These are phyloP conservation scores for Entomortierella parvispora DNA, from an alignment of 192 early-diverging fungal genomes.

Conservation along the genomic window DNA sequence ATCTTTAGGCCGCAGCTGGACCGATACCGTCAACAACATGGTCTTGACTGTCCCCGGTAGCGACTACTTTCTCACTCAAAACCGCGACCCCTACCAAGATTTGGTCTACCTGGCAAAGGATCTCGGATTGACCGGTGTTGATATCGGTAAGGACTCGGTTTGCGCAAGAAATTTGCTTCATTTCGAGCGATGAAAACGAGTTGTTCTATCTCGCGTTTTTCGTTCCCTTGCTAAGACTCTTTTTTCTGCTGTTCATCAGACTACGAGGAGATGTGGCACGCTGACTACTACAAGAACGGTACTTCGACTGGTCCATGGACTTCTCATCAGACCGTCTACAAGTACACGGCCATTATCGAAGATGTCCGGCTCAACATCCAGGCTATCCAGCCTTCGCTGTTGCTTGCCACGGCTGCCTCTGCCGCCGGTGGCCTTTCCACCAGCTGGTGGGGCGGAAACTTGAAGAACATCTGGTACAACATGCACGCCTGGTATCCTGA, in stretches of 20 bases:
- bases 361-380: conserved; percentile 44
- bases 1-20: conserved; percentile 33
- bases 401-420: conserved; percentile 36
- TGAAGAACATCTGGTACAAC: conserved; percentile 55
- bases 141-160: conserved; percentile 20
- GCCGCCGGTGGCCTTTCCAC: conserved; percentile 51
- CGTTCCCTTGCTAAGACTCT: background rate
- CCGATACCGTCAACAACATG: conserved; percentile 26
- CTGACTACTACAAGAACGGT: conserved; percentile 45
- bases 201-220: background rate
- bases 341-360: conserved; percentile 44
- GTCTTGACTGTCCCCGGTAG: conserved; percentile 28
- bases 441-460: conserved; percentile 52
- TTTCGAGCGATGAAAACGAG: background rate
- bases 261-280: conserved; percentile 54
- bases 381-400: conserved; percentile 25
- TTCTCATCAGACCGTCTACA: conserved; percentile 48
- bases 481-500: conserved; percentile 46
- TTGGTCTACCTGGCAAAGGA: conserved; percentile 49
- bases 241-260: conserved; percentile 9
- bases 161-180: background rate
- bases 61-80: conserved; percentile 22
- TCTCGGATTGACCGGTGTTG: conserved; percentile 39
- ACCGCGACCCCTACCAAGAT: conserved; percentile 52
- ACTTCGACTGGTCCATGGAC: conserved; percentile 39